A percentile compares a stretch with the other conserved stretches of the same genome.
These are phyloP conservation scores for Lasiodiplodia hormozganensis DNA, from an alignment of 2,329 filamentous ascomycete genomes.

Conservation along the genomic window DNA sequence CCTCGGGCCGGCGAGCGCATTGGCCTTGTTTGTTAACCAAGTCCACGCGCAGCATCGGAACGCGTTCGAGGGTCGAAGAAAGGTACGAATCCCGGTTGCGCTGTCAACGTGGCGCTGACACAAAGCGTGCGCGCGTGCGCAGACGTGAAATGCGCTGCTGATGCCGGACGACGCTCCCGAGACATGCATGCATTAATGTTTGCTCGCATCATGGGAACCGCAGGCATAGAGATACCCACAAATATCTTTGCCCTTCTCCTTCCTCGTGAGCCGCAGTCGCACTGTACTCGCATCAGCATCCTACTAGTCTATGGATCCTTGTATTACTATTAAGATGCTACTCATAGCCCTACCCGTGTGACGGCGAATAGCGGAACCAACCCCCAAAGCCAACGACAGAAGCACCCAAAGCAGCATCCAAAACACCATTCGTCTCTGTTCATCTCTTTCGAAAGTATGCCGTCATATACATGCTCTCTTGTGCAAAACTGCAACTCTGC, in stretches of 20 bases:
- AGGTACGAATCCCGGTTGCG: neutral
- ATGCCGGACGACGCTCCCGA: neutral
- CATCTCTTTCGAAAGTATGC: neutral
- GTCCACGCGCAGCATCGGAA: neutral
- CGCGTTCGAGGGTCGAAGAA: neutral
- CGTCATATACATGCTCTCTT: neutral
- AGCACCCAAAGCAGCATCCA: neutral
- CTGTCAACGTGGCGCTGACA: neutral
- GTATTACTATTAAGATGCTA: neutral
- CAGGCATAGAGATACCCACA: too few relatives aligned
- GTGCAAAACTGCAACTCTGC: neutral
- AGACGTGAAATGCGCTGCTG: neutral
- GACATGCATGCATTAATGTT: slow-evolving; percentile 16
- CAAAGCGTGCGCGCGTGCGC: slow-evolving; percentile 4
- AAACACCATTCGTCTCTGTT: neutral
- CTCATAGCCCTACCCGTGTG: neutral
- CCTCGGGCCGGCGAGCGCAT: slow-evolving; percentile 10
- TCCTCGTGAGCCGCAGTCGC: neutral
- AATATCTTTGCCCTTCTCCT: neutral
- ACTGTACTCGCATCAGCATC: neutral
- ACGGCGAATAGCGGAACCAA: neutral
- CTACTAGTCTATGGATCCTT: neutral
- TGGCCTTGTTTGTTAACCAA: slow-evolving; percentile 1
- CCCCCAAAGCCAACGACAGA: neutral
- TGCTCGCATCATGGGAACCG: slow-evolving; percentile 6